A percentile compares a stretch with the other conserved stretches of the same genome.
Conservation (phyloP, 108 stramenopile species). For the Cyclotella baltica region DNA sequence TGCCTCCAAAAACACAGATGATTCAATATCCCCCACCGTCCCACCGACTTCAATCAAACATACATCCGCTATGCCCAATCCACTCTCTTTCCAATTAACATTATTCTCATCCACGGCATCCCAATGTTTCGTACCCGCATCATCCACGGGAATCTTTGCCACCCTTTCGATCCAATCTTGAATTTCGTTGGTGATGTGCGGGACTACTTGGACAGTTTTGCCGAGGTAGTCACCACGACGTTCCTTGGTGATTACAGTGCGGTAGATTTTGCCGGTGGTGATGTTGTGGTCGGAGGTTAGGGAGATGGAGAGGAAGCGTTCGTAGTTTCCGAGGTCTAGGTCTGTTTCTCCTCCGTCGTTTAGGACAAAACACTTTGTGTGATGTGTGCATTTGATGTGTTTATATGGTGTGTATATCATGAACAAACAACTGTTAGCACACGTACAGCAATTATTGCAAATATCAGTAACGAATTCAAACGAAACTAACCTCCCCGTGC, state of each 20-base stretch:
- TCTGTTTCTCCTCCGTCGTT: conserved; percentile 93
- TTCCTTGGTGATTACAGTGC: conserved; percentile 83
- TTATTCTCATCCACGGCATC: conserved; percentile 24
- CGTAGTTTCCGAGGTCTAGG: conserved; percentile 94
- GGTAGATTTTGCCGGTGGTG: conserved; percentile 93
- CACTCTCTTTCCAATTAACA: conserved; percentile 50
- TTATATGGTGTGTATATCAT: conserved; percentile 7
- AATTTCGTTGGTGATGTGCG: conserved; percentile 90
- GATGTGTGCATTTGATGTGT: conserved; percentile 2
- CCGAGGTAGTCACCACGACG: conserved; percentile 91
- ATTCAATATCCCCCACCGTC: conserved; percentile 99
- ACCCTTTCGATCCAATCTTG: conserved; percentile 92
- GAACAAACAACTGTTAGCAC: not conserved
- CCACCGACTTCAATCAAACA: conserved; percentile 99
- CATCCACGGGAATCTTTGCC: conserved; percentile 77
- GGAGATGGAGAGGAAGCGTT: conserved; percentile 81
- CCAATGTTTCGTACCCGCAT: conserved; percentile 43
- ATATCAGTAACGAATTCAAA: not conserved
- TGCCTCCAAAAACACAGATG: conserved; percentile 95
- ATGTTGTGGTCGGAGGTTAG: conserved; percentile 90
- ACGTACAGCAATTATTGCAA: not conserved
- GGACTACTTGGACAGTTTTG: conserved; percentile 94
- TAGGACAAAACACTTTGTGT: conserved; percentile 66
- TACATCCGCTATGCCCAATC: conserved; percentile 81
- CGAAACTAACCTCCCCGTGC: conserved; percentile 63